These are phyloP conservation scores for Dacryopinax primogenitus DNA, from an alignment of 768 basidiomycete genomes.

Conservation along the genomic window DNA sequence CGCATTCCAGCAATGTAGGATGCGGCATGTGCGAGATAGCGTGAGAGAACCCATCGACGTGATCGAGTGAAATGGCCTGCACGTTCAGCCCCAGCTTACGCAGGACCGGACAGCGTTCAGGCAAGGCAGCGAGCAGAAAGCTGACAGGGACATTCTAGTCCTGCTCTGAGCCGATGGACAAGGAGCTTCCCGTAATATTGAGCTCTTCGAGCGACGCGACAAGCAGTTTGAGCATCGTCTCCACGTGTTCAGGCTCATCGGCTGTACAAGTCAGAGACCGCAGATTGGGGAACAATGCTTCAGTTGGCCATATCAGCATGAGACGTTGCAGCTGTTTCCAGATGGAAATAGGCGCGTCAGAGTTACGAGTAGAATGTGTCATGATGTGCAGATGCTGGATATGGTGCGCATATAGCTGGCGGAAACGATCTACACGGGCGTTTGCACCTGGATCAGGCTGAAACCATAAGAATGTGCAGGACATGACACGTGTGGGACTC, in stretches of 20 bases:
- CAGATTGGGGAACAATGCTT: neutral
- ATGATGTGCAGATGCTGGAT: neutral
- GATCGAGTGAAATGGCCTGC: neutral
- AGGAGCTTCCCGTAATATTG: neutral
- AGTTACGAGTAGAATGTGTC: neutral
- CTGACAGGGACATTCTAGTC: neutral
- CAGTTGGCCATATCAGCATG: neutral
- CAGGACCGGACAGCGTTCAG: neutral
- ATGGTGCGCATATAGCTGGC: neutral
- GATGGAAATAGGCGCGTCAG: neutral
- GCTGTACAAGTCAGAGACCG: neutral
- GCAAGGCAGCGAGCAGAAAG: neutral
- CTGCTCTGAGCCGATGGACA: neutral
- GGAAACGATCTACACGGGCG: neutral
- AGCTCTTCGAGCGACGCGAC: neutral
- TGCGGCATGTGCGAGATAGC: neutral
- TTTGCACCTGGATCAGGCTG: neutral
- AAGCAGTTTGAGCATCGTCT: neutral
- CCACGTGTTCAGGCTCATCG: neutral
- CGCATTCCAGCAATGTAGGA: neutral
- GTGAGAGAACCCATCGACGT: neutral
- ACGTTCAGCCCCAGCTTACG: neutral
- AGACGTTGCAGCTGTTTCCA: neutral
- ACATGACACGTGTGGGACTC: neutral
- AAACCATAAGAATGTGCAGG: neutral